phyloP scores from a whole-genome alignment of 306 rosid genomes.

The Purshia tridentata region DNA sequence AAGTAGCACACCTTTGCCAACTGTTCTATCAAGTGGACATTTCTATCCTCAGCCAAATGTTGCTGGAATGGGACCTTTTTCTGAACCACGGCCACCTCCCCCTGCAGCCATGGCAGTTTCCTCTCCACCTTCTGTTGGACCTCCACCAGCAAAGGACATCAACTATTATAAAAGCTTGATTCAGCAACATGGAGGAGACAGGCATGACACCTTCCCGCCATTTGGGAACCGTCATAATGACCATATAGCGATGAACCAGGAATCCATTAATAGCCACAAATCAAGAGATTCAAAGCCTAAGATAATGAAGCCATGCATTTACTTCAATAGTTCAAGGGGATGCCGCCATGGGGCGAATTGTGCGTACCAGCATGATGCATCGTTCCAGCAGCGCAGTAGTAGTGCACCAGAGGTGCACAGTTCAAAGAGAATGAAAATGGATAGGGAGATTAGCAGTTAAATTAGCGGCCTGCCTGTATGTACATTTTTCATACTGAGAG shows the following conservation, averaged over 20 bases:
- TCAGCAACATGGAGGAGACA: conserved; percentile 93
- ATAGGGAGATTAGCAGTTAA: conserved; percentile 78
- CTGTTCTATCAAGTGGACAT: conserved; percentile 36
- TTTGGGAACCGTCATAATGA: conserved; percentile 40
- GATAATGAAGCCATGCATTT: conserved; percentile 92
- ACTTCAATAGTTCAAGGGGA: conserved; percentile 83
- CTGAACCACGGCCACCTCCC: conserved; percentile 43
- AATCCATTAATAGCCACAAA: conserved; percentile 44
- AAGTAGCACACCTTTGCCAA: conserved; percentile 28
- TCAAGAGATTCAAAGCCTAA: conserved; percentile 60
- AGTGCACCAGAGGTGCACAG: conserved; percentile 44
- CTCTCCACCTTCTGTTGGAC: conserved; percentile 35
- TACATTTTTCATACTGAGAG: conserved; percentile 35
- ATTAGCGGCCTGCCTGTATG: conserved; percentile 21
- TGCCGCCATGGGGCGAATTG: conserved; percentile 88
- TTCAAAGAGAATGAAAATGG: conserved; percentile 78
- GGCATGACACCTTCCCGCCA: conserved; percentile 54
- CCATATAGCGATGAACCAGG: conserved; percentile 50
- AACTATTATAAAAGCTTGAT: conserved; percentile 87
- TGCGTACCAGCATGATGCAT: conserved; percentile 71
- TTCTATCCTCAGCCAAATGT: conserved; percentile 42
- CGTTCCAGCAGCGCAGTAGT: conserved; percentile 55
- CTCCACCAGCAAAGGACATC: conserved; percentile 56
- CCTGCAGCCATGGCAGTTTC: conserved; percentile 36
- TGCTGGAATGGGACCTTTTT: conserved; percentile 36